Base-by-base conservation (phyloP, 345 rosid species). In the Kandelia obovata region DNA sequence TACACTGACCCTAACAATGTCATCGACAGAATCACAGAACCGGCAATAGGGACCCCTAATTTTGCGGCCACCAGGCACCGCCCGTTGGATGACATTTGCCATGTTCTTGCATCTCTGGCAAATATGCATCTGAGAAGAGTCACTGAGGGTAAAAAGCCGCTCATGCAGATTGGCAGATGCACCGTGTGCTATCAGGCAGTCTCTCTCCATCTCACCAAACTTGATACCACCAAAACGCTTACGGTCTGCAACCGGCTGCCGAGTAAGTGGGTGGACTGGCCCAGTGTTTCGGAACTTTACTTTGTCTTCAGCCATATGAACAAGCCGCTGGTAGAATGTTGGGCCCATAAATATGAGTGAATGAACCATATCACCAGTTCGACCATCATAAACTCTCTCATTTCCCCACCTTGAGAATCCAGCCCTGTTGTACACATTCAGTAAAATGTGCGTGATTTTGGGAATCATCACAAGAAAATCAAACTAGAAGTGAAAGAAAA, bases 271-370 rank as follows among this genome's bases (percentile, higher is more conserved):
- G 80, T 92, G 96, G 11, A 92, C 92, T 2, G 96, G 94, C 13
- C 99, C 98, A 0, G 97, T 92, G 83, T 95, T 95, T 23, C 96
- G 84, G 73, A 92, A 95, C 23, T 92, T 95, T 26, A 92, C 97
- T 39, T 92, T 92, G 75, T 92, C 96, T 77, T 92, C 96, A 3
- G 96, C 88, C 96, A 87, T 88, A 82, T 95, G 98, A 73, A 88
- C 20, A 61, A 95, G 85, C 0, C 94, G 79, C 81, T 92, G 98
- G 78, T 95, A 88, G 82, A 95, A 95, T 5, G 89, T 89, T 2
- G 97, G 98, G 1, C 97, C 96, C 79, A 92, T 89, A 73, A 95
- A 95, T 35, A 92, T 82, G 53, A 92, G 85, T 0, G 93, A 85
- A 0, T 73, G 76, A 53, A 86, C 84, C 90, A 85, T 84, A 76